Evolutionary conservation across 306 rosid genomes (phyloP).

Genomic region (Sphenostylis stenocarpa): DNA sequence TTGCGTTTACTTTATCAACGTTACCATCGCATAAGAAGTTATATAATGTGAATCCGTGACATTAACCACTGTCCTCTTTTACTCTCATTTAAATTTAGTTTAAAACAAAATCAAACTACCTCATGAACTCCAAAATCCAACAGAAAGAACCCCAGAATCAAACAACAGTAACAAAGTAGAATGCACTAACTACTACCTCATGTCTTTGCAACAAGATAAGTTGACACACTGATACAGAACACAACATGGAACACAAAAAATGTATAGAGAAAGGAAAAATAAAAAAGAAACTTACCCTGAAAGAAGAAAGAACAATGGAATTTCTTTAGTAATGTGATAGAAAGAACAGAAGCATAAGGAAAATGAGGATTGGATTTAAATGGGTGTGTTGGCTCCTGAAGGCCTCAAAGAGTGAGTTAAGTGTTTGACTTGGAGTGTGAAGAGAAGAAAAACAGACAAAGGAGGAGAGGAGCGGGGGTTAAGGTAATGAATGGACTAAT

Average conservation of each 20-base stretch:
- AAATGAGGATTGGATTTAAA: neutral
- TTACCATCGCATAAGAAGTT: neutral
- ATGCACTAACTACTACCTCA: neutral
- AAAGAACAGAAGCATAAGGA: neutral
- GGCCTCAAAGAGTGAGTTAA: conserved; percentile 22
- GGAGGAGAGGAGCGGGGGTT: conserved; percentile 31
- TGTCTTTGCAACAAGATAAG: neutral
- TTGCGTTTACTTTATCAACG: neutral
- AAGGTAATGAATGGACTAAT: neutral
- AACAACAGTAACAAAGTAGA: neutral
- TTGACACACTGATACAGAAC: neutral
- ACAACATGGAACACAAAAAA: neutral
- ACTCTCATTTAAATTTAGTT: neutral
- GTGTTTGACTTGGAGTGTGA: neutral
- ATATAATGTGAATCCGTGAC: neutral
- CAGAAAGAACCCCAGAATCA: neutral
- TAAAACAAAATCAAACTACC: neutral
- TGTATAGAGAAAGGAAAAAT: neutral
- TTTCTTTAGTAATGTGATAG: neutral
- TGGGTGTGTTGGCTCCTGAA: conserved; percentile 18
- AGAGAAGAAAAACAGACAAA: neutral
- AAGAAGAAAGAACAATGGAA: conserved; percentile 3
- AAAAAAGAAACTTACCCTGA: conserved; percentile 15
- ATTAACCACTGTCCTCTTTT: neutral
- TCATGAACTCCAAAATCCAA: conserved; percentile 3